Base-by-base conservation (phyloP, 2,329 filamentous ascomycete genomes). In the Amauroascus verrucosus region DNA sequence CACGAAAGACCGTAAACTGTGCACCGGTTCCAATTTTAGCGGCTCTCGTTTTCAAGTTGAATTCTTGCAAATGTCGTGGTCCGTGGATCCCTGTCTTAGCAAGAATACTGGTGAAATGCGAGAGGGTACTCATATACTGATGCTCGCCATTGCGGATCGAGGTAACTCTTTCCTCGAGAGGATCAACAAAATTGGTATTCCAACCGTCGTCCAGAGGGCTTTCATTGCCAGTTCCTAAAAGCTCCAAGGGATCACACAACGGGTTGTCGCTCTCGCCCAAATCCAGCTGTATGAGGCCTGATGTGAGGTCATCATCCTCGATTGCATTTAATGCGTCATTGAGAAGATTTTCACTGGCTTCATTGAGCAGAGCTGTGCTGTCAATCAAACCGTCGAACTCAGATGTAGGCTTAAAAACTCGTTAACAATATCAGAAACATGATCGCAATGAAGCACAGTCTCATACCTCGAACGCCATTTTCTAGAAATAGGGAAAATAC, bases 1-100 rank as follows among this genome's bases (percentile, higher is more conserved):
- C 62, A 37, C 58, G 58, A 52, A 60, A 65, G 2, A 65, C 62
- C 7, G 61, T 63, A 33, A 65, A 65, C 32, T 65, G 63, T 8
- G 60, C 48, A 4, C 63, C 63, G 4, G 52, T 53, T 16, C 62
- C 63, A 11, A 65, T 63, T 51, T 63, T 64, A 8, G 54, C 55
- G 2, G 59, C 63, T 6, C 61, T 48, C 5, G 41, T 55, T 16
- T 56, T 54, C 11, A 65, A 59, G 24, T 63, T 65, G 9, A 50
- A 33, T 24, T 57, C 45, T 51, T 59, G 59, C 8, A 65, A 48
- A 30, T 60, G 58, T 33, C 59, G 61, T 2, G 63, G 63, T 1
- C 63, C 62, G 37, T 60, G 55, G 37, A 65, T 61, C 2, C 63
- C 61, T 0, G 63, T 64, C 55, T 56, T 57, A 6, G 63, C 56